Percentiles rank a stretch among this genome's conserved stretches.
Evolutionary conservation across 164 flowering plant species (phyloP).

Genomic region (Chloranthus sessilifolius): DNA sequence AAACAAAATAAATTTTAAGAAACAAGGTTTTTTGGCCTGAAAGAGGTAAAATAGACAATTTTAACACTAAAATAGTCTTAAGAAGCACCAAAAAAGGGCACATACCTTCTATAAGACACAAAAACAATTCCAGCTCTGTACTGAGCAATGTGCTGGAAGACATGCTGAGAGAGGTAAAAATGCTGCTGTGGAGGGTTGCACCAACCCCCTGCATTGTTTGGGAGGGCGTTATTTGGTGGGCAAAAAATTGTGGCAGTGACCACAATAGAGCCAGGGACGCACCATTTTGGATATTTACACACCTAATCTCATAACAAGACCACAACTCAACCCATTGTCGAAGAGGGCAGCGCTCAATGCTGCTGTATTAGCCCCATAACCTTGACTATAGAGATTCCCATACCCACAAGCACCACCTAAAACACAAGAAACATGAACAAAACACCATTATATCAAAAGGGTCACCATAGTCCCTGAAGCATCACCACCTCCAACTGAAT

Average conservation of each 20-base stretch:
- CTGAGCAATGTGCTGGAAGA: conserved; percentile 45
- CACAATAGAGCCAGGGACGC: conserved; percentile 28
- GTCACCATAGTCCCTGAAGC: too few relatives aligned
- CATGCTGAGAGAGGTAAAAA: conserved; percentile 54
- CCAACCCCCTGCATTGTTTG: conserved; percentile 60
- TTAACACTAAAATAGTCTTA: too few relatives aligned
- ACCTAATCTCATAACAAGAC: conserved; percentile 39
- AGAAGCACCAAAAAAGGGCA: too few relatives aligned
- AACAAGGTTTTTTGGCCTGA: too few relatives aligned
- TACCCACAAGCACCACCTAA: conserved; percentile 49
- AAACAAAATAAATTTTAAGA: too few relatives aligned
- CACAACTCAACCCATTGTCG: conserved; percentile 39
- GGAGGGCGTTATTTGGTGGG: conserved; percentile 37
- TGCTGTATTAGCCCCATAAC: conserved; percentile 40
- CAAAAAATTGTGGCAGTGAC: conserved; percentile 58
- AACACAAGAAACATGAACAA: too few relatives aligned
- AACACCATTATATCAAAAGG: too few relatives aligned
- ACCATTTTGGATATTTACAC: conserved; percentile 42
- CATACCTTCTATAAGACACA: conserved; percentile 38
- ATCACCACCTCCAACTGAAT: too few relatives aligned
- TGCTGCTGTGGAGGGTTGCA: conserved; percentile 61
- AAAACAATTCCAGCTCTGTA: conserved; percentile 60
- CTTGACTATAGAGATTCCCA: conserved; percentile 34
- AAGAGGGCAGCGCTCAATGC: conserved; percentile 38
- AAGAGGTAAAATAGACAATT: too few relatives aligned